phyloP scores from a whole-genome alignment of 2,329 filamentous ascomycete genomes.

The Diplodia seriata region DNA sequence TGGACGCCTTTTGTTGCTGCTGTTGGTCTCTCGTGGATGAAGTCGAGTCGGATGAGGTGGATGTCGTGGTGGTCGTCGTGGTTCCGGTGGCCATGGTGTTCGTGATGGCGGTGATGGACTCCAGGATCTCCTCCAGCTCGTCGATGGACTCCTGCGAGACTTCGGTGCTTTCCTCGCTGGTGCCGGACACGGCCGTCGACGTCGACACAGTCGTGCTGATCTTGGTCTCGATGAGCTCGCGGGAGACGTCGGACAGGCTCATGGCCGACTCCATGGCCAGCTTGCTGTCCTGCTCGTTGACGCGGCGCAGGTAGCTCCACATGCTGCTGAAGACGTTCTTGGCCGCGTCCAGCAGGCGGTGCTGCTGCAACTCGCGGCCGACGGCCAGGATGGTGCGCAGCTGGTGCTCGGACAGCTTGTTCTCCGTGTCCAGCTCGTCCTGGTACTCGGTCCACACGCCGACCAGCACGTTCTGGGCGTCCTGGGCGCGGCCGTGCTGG shows the following conservation, averaged over 20 bases:
- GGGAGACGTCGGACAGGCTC: conserved; percentile 33
- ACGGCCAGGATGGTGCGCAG: conserved; percentile 39
- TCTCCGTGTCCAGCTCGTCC: neutral
- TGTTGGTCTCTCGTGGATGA: conserved; percentile 34
- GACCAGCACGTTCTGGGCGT: conserved; percentile 10
- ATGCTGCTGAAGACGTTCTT: conserved; percentile 50
- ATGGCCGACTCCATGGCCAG: conserved; percentile 39
- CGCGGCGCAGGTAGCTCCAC: conserved; percentile 50
- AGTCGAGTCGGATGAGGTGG: neutral
- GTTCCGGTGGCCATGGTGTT: neutral
- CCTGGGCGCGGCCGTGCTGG: neutral
- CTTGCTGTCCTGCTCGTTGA: conserved; percentile 34
- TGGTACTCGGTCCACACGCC: conserved; percentile 17
- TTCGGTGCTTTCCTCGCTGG: neutral
- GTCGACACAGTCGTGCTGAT: neutral
- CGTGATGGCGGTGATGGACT: conserved; percentile 36
- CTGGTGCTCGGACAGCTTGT: neutral
- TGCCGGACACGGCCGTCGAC: neutral
- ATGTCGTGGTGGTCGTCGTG: conserved; percentile 20
- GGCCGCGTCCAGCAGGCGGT: neutral
- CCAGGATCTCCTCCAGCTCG: conserved; percentile 36
- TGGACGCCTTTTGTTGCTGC: conserved; percentile 34
- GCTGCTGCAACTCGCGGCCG: neutral
- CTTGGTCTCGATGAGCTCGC: neutral
- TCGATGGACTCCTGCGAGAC: neutral